A percentile compares a stretch with the other conserved stretches of the same genome.
Evolutionary conservation across 164 flowering plant species (phyloP).

Genomic region (Magnolia kwangsiensis): DNA sequence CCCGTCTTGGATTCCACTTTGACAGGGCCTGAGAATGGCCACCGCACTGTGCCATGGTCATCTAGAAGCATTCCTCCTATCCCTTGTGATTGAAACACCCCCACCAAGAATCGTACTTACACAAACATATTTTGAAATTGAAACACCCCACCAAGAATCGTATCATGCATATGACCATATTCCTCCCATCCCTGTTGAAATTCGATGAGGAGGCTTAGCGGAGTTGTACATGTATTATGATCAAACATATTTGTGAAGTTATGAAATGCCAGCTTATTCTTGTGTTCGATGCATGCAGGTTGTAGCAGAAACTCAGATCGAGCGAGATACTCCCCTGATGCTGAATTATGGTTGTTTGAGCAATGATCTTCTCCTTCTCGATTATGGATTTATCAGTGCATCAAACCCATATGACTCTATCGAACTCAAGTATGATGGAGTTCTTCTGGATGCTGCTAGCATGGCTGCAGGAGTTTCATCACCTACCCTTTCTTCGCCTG

Average conservation of each 20-base stretch:
- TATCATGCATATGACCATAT: not conserved
- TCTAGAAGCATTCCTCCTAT: too few species aligned
- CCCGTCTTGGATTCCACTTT: too few species aligned
- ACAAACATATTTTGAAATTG: not conserved
- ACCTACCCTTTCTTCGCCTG: conserved; percentile 72
- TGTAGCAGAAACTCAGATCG: conserved; percentile 59
- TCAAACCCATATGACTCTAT: conserved; percentile 80
- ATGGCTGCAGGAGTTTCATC: conserved; percentile 78
- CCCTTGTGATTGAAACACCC: too few species aligned
- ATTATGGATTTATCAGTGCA: conserved; percentile 82
- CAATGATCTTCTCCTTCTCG: conserved; percentile 83
- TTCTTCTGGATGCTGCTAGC: conserved; percentile 87
- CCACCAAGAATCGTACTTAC: not conserved
- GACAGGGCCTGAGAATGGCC: too few species aligned
- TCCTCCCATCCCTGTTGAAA: not conserved
- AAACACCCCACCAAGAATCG: not conserved
- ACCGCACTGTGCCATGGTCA: too few species aligned
- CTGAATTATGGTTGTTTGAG: conserved; percentile 83
- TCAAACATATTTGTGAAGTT: not conserved
- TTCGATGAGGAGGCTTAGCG: not conserved
- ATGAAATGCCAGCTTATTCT: conserved; percentile 5
- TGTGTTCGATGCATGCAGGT: conserved; percentile 65
- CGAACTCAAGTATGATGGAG: conserved; percentile 84
- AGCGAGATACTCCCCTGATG: conserved; percentile 43
- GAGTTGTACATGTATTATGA: not conserved